Evolutionary conservation across 495 filamentous ascomycete genomes (phyloP).

Genomic region (Pyrenula massariospora): DNA sequence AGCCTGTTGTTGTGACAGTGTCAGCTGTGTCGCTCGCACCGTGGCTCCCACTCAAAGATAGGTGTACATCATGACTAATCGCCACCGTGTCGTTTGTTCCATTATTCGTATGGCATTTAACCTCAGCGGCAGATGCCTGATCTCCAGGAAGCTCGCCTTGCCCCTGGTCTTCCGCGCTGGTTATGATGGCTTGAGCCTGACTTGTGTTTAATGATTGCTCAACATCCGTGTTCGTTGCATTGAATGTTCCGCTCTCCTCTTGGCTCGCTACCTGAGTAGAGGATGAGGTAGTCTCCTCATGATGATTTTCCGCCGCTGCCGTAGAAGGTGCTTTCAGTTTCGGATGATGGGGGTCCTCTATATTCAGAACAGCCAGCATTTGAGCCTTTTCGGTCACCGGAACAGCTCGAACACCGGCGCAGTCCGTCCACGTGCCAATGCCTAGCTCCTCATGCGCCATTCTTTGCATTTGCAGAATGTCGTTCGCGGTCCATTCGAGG

Average conservation of each 20-base stretch:
- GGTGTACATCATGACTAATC: background rate
- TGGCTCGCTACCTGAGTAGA: background rate
- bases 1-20: background rate
- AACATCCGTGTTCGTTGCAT: background rate
- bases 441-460: background rate
- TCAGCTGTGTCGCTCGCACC: background rate
- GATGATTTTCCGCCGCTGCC: background rate
- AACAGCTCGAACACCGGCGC: background rate
- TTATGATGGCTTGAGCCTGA: background rate
- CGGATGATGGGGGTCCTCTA: background rate
- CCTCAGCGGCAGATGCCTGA: background rate
- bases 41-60: background rate
- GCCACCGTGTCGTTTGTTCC: background rate
- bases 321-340: background rate
- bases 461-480: slow-evolving; percentile 1
- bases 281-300: background rate
- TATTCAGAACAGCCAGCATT: background rate
- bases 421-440: background rate
- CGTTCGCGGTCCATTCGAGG: background rate
- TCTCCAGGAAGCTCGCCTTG: background rate
- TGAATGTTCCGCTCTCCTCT: background rate
- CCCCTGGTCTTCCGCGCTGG: background rate
- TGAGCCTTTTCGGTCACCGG: background rate
- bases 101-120: background rate
- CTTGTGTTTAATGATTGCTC: background rate